phyloP scores from a whole-genome alignment of 768 basidiomycete genomes.

The Collybia sp. region DNA sequence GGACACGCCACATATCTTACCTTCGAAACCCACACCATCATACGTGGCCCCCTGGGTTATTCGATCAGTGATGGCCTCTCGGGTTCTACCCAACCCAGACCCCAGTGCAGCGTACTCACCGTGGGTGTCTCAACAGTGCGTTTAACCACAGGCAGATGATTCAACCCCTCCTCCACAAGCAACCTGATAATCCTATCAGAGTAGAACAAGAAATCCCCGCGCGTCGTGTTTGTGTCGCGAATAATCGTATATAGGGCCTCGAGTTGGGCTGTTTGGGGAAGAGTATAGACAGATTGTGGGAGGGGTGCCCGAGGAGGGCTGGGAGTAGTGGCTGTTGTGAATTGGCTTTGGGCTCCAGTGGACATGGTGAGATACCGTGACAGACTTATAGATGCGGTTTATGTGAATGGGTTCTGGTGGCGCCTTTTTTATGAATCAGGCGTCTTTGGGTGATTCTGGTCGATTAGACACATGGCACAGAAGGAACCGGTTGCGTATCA shows the following conservation, averaged over 20 bases:
- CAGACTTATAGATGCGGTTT: too few species aligned
- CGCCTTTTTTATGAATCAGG: too few species aligned
- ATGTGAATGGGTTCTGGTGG: too few species aligned
- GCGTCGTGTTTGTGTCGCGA: conserved; percentile 77
- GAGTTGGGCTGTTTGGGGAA: conserved; percentile 88
- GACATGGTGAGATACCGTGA: too few species aligned
- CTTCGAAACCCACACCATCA: conserved; percentile 91
- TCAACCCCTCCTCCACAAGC: conserved; percentile 82
- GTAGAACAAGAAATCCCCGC: conserved; percentile 97
- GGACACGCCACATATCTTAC: conserved; percentile 94
- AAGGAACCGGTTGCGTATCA: too few species aligned
- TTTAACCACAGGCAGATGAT: conserved; percentile 73
- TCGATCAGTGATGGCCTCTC: too few species aligned
- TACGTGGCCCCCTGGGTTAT: conserved; percentile 64
- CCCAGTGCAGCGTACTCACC: conserved; percentile 30
- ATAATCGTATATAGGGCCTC: conserved; percentile 96
- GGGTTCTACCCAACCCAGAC: too few species aligned
- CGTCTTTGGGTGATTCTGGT: too few species aligned
- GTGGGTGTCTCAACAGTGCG: conserved; percentile 82
- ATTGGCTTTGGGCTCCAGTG: too few species aligned
- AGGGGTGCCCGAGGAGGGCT: conserved; percentile 22
- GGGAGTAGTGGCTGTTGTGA: too few species aligned
- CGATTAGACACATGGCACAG: too few species aligned
- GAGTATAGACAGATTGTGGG: conserved; percentile 82
- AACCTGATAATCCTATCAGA: conserved; percentile 87